Base-by-base conservation (phyloP, 192 early-diverging fungal genomes). In the Helicostylum pulchrum region DNA sequence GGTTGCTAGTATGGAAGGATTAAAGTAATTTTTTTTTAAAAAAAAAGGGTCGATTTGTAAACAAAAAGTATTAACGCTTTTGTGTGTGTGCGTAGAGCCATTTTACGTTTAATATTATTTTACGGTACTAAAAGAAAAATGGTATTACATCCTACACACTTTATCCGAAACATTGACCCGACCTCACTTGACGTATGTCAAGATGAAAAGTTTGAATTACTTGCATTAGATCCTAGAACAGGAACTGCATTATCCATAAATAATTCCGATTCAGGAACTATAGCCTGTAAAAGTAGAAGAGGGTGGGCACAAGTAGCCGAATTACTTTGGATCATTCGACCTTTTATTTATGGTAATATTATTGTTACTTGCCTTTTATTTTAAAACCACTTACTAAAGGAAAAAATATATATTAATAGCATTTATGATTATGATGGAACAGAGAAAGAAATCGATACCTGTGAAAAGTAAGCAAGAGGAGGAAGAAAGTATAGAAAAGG, bases 301-400 rank as follows among this genome's bases (percentile, higher is more conserved):
- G 59, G 23, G 1, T 61, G 42, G 58, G 50, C 19, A 1, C 47
- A 61, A 20, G 14, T 68, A 21, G 59, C 58, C 12, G 66, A 68
- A 45, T 46, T 68, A 43, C 31, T 61, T 21, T 68, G 66, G 66
- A 68, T 61, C 3, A 26, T 61, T 20, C 49, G 66, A 9, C 66
- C 66, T n/a, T 46, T 68, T n/a, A 26, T 68, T 45, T 68, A 68
- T 47, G 66, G 66, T 68, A 68, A 53, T 19, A 1, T 0, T n/a
- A n/a, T n/a, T n/a, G n/a, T n/a, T n/a, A n/a, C n/a, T n/a, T n/a
- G n/a, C n/a, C 26, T 26, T 2, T 26, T 26, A 26, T 26, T 26
- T 26, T 26, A 8, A 49, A 49, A 49, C 20, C 20, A 26, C 4
- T 53, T 30, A 12, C 3, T 53, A 26, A 14, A 7, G 48, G 21